A percentile compares a stretch with the other conserved stretches of the same genome.
Conservation (phyloP, 2,329 filamentous ascomycete species). For the Dichotomopilus funicola region DNA sequence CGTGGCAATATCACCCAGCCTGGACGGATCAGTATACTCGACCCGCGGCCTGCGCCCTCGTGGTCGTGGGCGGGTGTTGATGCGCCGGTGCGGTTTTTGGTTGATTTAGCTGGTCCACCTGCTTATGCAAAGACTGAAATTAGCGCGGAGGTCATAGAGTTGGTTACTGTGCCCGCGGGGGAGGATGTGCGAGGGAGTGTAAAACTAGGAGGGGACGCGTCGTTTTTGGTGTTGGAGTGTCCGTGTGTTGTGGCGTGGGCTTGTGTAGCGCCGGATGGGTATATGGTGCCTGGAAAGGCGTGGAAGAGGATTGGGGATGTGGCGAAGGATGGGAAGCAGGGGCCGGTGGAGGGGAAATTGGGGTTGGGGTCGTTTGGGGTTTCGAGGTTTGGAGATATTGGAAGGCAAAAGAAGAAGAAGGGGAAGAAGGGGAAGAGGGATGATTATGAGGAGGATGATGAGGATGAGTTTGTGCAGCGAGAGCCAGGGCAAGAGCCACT, state of each 20-base stretch:
- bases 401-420: too few relatives aligned
- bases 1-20: background rate
- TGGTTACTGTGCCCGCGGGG: background rate
- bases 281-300: slow-evolving; percentile 1
- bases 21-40: background rate
- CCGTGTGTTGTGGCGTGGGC: slow-evolving; percentile 4
- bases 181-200: slow-evolving; percentile 8
- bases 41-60: background rate
- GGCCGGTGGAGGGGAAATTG: background rate
- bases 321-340: slow-evolving; percentile 1
- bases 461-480: background rate
- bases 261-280: slow-evolving; percentile 4
- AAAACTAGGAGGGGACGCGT: background rate
- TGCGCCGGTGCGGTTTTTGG: background rate
- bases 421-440: background rate
- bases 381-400: too few relatives aligned
- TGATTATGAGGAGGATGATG: slow-evolving; percentile 5
- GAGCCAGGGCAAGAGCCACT: background rate
- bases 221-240: slow-evolving; percentile 7
- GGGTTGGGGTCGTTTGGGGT: too few relatives aligned
- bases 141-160: background rate
- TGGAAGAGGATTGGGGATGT: slow-evolving; percentile 9
- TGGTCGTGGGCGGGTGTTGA: background rate
- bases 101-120: background rate
- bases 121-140: background rate